A percentile compares a stretch with the other conserved stretches of the same genome.
These are phyloP conservation scores for Herpetomonas muscarum DNA, from an alignment of 208 protist species.

Conservation along the genomic window DNA sequence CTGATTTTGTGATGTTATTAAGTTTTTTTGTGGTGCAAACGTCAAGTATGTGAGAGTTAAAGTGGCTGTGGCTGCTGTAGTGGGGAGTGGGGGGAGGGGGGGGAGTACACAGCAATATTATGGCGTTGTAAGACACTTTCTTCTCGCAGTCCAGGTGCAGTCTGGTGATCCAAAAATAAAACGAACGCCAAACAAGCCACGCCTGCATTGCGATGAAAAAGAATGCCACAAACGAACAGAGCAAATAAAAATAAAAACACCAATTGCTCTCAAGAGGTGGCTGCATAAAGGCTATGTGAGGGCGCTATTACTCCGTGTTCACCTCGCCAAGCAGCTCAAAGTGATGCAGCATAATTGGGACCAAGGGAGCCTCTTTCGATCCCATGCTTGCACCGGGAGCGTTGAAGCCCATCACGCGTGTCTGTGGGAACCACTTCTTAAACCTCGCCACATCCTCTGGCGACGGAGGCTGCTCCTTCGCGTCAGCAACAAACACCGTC, in stretches of 20 bases:
- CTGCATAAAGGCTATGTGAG: neutral
- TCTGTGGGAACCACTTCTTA: slow-evolving; percentile 25
- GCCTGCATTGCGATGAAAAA: neutral
- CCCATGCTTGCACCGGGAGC: slow-evolving; percentile 11
- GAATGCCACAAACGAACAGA: slow-evolving; percentile 3
- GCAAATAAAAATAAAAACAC: slow-evolving; percentile 12
- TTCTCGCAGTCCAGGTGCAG: no score
- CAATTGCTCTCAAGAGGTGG: neutral
- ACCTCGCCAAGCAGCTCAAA: slow-evolving; percentile 46
- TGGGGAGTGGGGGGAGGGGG: no score
- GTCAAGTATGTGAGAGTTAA: no score
- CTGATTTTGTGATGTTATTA: no score
- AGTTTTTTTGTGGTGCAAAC: no score
- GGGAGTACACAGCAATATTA: no score
- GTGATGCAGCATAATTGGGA: slow-evolving; percentile 31
- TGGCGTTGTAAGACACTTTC: no score
- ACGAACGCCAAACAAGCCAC: neutral
- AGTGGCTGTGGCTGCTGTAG: no score
- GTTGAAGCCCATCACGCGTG: slow-evolving; percentile 29
- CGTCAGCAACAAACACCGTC: slow-evolving; percentile 31
- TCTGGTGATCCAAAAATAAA: no score
- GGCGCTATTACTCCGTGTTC: slow-evolving; percentile 9
- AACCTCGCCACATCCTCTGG: slow-evolving; percentile 27
- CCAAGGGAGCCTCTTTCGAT: slow-evolving; percentile 16
- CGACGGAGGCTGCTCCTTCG: slow-evolving; percentile 5